Evolutionary conservation across 2,329 filamentous ascomycete species (phyloP).

Genomic region (Botrytis cinerea): DNA sequence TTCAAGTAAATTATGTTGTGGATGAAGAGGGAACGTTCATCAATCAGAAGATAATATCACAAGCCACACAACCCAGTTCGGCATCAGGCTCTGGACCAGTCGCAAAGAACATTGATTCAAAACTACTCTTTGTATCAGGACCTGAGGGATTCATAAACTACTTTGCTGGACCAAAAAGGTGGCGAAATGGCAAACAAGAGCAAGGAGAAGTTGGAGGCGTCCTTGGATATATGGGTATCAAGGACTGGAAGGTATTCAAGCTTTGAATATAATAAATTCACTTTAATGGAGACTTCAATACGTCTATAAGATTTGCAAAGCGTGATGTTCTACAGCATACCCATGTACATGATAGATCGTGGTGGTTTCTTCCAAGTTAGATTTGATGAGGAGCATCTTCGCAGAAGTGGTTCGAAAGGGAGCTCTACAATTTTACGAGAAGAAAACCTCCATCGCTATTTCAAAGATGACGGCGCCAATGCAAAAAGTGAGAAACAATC

Average conservation of each 20-base stretch:
- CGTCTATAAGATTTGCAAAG: no score
- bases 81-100: no score
- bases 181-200: constrained; percentile 59
- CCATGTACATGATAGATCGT: background rate
- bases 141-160: constrained; percentile 21
- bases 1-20: constrained; percentile 74
- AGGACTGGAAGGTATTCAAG: constrained; percentile 43
- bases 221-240: constrained; percentile 56
- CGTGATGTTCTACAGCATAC: background rate
- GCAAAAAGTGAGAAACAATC: background rate
- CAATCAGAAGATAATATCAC: constrained; percentile 51
- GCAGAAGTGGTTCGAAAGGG: no score
- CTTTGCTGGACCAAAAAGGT: constrained; percentile 17
- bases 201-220: constrained; percentile 76
- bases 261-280: constrained; percentile 32
- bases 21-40: constrained; percentile 77
- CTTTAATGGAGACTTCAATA: background rate
- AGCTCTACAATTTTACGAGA: background rate
- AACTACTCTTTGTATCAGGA: constrained; percentile 53
- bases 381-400: background rate
- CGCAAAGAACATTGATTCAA: background rate
- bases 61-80: constrained; percentile 32
- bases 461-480: background rate
- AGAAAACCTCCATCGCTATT: background rate
- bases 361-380: background rate